Conservation (phyloP, 2,329 filamentous ascomycete species). For the Aspergillus proliferans region DNA sequence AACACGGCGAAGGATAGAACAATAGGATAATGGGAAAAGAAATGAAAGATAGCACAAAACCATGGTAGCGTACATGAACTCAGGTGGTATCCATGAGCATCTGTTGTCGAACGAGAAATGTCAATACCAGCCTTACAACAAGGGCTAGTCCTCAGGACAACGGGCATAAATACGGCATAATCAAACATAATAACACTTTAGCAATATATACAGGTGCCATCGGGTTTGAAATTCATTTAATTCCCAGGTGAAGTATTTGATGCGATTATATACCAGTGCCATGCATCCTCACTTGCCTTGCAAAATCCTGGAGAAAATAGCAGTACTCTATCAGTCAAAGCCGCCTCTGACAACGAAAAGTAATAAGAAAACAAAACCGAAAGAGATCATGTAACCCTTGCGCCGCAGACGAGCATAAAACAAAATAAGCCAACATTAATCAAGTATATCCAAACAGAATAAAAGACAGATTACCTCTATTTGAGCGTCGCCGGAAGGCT, state of each 20-base stretch:
- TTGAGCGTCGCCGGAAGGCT: conserved; percentile 44
- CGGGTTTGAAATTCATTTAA: not conserved
- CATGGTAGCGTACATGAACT: not conserved
- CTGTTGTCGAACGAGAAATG: too few relatives aligned
- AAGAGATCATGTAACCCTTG: not conserved
- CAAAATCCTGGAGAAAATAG: not conserved
- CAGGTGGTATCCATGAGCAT: not conserved
- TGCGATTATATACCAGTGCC: not conserved
- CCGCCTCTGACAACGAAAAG: conserved; percentile 1
- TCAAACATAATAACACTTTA: too few relatives aligned
- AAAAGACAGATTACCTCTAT: conserved; percentile 20
- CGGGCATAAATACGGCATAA: too few relatives aligned
- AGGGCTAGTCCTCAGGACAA: too few relatives aligned
- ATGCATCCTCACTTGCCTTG: too few relatives aligned
- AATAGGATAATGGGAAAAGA: not conserved
- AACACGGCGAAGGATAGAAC: too few relatives aligned
- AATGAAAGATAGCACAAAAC: not conserved
- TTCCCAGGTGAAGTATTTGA: not conserved
- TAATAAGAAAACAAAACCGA: conserved; percentile 6
- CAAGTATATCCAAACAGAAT: not conserved
- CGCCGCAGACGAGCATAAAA: conserved; percentile 11
- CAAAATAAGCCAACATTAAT: conserved; percentile 9
- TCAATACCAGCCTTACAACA: too few relatives aligned
- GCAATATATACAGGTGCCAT: too few relatives aligned
- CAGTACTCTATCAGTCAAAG: not conserved